Conservation (phyloP, 2,329 filamentous ascomycete genomes). For the Fusarium sp. region DNA sequence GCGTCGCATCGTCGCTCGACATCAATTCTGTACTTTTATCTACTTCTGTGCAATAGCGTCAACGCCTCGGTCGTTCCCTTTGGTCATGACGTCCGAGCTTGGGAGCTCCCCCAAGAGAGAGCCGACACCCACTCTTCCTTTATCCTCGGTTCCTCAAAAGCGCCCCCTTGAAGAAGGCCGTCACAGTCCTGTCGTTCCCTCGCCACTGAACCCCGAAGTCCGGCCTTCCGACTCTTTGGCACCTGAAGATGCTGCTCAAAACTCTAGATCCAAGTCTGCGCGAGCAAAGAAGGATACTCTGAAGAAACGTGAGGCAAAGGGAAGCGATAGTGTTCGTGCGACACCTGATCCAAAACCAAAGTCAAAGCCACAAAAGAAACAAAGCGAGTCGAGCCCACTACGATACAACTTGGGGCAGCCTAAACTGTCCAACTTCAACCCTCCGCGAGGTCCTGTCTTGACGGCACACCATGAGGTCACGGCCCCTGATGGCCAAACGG, state of each 20-base stretch:
- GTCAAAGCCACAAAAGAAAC: constrained; percentile 48
- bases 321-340: constrained; percentile 61
- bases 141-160: constrained; percentile 69
- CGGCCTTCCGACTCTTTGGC: constrained; percentile 53
- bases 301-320: constrained; percentile 75
- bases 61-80: not conserved
- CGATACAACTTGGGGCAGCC: constrained; percentile 73
- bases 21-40: not conserved
- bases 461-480: constrained; percentile 64
- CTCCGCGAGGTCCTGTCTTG: constrained; percentile 66
- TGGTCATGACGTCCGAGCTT: constrained; percentile 51
- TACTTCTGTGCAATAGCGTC: not conserved
- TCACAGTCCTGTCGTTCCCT: constrained; percentile 76
- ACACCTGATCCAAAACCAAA: constrained; percentile 65
- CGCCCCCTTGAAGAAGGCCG: constrained; percentile 72
- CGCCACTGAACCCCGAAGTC: constrained; percentile 77
- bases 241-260: constrained; percentile 59
- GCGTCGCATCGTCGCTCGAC: not conserved
- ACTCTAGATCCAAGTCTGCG: constrained; percentile 51
- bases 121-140: constrained; percentile 51
- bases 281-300: constrained; percentile 73
- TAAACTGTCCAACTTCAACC: constrained; percentile 70
- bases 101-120: constrained; percentile 54
- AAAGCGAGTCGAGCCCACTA: constrained; percentile 62
- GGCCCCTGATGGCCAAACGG: constrained; percentile 59